Evolutionary conservation across 441 rosid species (phyloP), one percentile per base, ranked within the genome.

Genomic region (Erodium trifolium): DNA sequence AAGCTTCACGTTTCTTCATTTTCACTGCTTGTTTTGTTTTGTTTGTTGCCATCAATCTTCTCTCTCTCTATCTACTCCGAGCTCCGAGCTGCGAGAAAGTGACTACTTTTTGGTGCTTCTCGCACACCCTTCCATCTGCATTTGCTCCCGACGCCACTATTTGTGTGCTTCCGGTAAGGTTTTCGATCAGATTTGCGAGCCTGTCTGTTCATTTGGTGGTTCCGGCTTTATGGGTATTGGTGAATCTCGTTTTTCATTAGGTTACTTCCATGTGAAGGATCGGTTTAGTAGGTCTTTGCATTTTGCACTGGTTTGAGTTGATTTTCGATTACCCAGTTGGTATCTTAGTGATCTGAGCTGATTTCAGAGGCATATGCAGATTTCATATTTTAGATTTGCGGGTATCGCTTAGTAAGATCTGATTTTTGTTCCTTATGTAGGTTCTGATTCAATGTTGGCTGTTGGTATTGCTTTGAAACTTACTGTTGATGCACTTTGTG

Each of bases 101-200:
- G 18, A 51, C 59, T 13, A 13, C 59, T 16, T 51, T 51, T n/a
- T 51, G 18, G 17, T 51, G 59, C 14, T 51, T 13, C 59, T 51
- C 59, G 16, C 59, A n/a, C 16, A 49, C 17, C 57, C 57, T 12
- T n/a, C 57, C 16, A 13, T n/a, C 59, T 51, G 59, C 19, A 51
- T 51, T 51, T 51, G 2, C 59, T 51, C 59, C n/a, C n/a, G 17
- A 51, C 16, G 59, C 59, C 59, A 6, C 59, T 16, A 51, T 51
- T 23, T 23, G 27, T 23, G 27, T 23, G 27, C 27, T 23, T 23
- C 27, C 27, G 27, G 27, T 23, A 23, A 23, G 27, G 27, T 55
- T 23, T 43, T 23, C 66, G 12, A 41, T 45, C 63, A 41, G 59
- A 67, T 70, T 70, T 60, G 31, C 29, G 14, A 19, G 55, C 55